Conservation (phyloP, 192 early-diverging fungal species). For the Neocallimastix lanati region DNA sequence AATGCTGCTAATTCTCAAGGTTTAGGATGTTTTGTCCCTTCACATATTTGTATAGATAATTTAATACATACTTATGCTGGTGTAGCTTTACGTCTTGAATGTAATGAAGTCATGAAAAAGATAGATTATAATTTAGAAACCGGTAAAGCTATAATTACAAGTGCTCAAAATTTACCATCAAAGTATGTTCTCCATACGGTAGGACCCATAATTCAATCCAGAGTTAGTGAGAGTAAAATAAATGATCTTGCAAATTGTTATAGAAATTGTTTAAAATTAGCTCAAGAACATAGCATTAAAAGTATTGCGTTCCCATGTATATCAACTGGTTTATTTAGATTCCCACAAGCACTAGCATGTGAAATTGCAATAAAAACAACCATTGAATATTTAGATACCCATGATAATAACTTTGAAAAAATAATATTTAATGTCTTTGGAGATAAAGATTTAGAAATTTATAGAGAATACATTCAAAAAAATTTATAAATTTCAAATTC, state of each 20-base stretch:
- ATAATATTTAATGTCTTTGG: not conserved
- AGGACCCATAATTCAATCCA: not conserved
- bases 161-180: not conserved
- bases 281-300: not conserved
- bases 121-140: not conserved
- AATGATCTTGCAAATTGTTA: not conserved
- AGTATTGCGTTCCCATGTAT: not conserved
- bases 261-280: not conserved
- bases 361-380: not conserved
- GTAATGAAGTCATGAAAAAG: not conserved
- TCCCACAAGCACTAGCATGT: not conserved
- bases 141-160: not conserved
- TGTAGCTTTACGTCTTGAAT: not conserved
- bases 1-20: not conserved
- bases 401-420: not conserved
- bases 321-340: not conserved
- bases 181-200: not conserved
- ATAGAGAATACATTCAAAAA: not conserved
- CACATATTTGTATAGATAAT: not conserved
- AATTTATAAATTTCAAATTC: not conserved
- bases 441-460: not conserved
- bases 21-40: not conserved
- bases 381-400: not conserved
- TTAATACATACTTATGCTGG: not conserved
- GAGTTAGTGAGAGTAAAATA: not conserved